phyloP scores from a whole-genome alignment of 352 stramenopile genomes.

The Blastocystis sp. region DNA sequence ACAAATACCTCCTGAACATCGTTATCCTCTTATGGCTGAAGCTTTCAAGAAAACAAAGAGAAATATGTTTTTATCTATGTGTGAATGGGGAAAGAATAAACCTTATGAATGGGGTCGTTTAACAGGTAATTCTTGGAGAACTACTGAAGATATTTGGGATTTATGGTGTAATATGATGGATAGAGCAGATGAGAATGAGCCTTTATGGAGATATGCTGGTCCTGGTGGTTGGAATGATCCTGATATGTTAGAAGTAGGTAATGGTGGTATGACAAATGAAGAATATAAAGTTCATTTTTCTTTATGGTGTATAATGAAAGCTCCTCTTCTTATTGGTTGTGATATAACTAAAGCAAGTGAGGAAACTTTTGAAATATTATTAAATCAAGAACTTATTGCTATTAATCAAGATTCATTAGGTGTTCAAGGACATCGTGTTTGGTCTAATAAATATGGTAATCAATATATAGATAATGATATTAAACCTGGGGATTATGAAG shows the following conservation, averaged over 20 bases:
- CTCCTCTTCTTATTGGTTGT: slow-evolving; percentile 46
- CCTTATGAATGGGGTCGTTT: neutral
- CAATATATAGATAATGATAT: slow-evolving; percentile 2
- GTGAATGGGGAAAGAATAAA: slow-evolving; percentile 22
- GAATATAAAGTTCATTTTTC: slow-evolving; percentile 47
- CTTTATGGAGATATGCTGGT: slow-evolving; percentile 41
- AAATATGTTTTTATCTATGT: slow-evolving; percentile 32
- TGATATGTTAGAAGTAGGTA: slow-evolving; percentile 51
- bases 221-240: slow-evolving; percentile 49
- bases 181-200: slow-evolving; percentile 36
- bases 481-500: slow-evolving; percentile 14
- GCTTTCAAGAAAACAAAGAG: slow-evolving; percentile 16
- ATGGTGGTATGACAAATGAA: slow-evolving; percentile 40
- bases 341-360: slow-evolving; percentile 42
- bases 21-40: slow-evolving; percentile 14
- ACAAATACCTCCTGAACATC: neutral
- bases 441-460: slow-evolving; percentile 9
- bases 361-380: slow-evolving; percentile 44
- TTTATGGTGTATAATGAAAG: slow-evolving; percentile 48
- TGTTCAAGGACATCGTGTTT: slow-evolving; percentile 17
- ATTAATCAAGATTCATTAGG: slow-evolving; percentile 48
- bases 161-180: slow-evolving; percentile 42
- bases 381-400: slow-evolving; percentile 45
- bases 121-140: slow-evolving; percentile 46
- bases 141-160: slow-evolving; percentile 44